Conservation (phyloP, 2,329 filamentous ascomycete genomes). For the Magnaporthiopsis rhizophila region DNA sequence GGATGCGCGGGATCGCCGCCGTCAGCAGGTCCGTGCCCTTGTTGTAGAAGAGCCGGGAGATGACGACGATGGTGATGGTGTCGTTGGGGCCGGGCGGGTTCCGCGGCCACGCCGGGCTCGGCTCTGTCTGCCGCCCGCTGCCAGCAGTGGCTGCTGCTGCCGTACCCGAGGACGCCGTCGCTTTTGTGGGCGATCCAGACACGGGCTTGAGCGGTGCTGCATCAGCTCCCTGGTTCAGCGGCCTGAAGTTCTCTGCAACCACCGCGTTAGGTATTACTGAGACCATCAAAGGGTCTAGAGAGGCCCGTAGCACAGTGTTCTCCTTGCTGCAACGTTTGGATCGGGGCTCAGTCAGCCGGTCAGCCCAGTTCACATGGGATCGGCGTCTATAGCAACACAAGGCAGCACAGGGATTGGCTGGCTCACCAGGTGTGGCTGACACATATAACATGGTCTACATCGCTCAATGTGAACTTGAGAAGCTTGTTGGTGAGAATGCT, state of each 20-base stretch:
- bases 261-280: constrained; percentile 97
- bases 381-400: too few species aligned
- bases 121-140: not conserved
- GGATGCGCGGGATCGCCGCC: constrained; percentile 85
- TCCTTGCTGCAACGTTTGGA: constrained; percentile 61
- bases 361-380: not conserved
- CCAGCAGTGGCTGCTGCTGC: not conserved
- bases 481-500: constrained; percentile 97
- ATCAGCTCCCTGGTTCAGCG: constrained; percentile 39
- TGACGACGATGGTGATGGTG: constrained; percentile 91
- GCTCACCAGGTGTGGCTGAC: constrained; percentile 91
- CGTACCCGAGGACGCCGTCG: constrained; percentile 23
- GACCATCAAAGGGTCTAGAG: constrained; percentile 91
- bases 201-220: not conserved
- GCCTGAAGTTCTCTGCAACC: constrained; percentile 91
- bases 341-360: constrained; percentile 13
- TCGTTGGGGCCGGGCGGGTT: constrained; percentile 70
- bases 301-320: constrained; percentile 91
- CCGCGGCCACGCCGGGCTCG: constrained; percentile 41
- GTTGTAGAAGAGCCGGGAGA: constrained; percentile 96
- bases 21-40: constrained; percentile 97
- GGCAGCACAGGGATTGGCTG: not conserved
- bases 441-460: constrained; percentile 96
- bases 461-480: constrained; percentile 89
- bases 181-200: constrained; percentile 11